phyloP scores from a whole-genome alignment of 2,329 filamentous ascomycete genomes.

The Penicillium digitatum region DNA sequence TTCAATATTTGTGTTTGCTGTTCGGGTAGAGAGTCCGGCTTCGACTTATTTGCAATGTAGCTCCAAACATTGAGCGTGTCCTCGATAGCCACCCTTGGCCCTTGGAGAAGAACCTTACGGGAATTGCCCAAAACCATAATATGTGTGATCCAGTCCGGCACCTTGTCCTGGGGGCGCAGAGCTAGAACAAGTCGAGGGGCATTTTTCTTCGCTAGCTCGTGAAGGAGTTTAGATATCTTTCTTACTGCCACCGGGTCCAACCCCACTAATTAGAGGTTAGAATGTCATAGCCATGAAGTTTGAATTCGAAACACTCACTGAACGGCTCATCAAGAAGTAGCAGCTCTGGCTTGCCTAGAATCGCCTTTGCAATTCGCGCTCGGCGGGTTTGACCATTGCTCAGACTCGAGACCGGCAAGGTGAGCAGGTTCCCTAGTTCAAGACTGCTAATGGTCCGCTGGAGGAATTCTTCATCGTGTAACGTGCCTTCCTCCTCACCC shows the following conservation, averaged over 20 bases:
- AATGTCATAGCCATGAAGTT: conserved; percentile 1
- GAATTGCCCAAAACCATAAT: conserved; percentile 67
- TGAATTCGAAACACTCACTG: conserved; percentile 46
- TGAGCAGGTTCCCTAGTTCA: conserved; percentile 62
- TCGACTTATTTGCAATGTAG: conserved; percentile 7
- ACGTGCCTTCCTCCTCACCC: conserved; percentile 48
- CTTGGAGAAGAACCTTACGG: conserved; percentile 63
- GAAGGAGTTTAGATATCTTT: conserved; percentile 66
- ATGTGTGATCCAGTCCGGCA: conserved; percentile 90
- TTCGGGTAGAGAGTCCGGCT: background rate
- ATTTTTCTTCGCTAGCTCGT: conserved; percentile 61
- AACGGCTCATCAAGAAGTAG: conserved; percentile 90
- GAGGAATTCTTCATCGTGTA: conserved; percentile 52
- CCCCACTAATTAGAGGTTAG: conserved; percentile 58
- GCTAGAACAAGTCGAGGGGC: conserved; percentile 71
- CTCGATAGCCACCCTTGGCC: conserved; percentile 61
- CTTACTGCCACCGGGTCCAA: conserved; percentile 78
- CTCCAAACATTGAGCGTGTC: conserved; percentile 29
- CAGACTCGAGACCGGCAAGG: conserved; percentile 80
- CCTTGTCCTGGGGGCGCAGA: conserved; percentile 75
- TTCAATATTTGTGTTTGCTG: conserved; percentile 9
- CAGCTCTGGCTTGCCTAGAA: conserved; percentile 74
- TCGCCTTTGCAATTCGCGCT: conserved; percentile 79
- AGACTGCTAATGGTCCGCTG: conserved; percentile 65
- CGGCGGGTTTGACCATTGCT: conserved; percentile 91